Evolutionary conservation across 2,329 filamentous ascomycete genomes (phyloP).

Genomic region (Dactylellina haptotyla): DNA sequence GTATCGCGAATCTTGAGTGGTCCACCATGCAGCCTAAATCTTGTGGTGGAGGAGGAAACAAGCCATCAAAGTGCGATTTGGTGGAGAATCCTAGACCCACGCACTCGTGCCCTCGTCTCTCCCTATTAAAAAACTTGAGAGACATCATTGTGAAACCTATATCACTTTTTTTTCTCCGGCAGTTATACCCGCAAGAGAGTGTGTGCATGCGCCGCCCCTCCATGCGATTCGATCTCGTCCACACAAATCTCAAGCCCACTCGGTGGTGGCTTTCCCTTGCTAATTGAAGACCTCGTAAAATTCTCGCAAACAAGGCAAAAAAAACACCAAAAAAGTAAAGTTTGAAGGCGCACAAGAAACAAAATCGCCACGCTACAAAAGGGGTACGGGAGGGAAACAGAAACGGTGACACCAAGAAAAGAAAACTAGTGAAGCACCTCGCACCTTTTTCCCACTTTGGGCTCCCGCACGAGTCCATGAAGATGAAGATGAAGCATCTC

Average conservation of each 20-base stretch:
- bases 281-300: neutral
- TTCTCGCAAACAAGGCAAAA: neutral
- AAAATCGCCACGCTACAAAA: neutral
- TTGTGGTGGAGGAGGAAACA: constrained; percentile 20
- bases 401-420: neutral
- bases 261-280: neutral
- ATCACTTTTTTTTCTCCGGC: constrained; percentile 45
- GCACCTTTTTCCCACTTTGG: neutral
- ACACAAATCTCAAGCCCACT: neutral
- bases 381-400: neutral
- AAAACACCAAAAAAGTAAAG: neutral
- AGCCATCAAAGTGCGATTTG: neutral
- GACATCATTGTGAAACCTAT: constrained; percentile 31
- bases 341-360: neutral
- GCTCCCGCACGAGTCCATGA: neutral
- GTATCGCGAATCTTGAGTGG: constrained; percentile 23
- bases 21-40: constrained; percentile 24
- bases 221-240: no score
- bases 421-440: neutral
- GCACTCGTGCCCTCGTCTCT: constrained; percentile 8
- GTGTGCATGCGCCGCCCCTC: neutral
- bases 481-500: no score
- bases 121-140: constrained; percentile 24
- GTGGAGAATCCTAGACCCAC: constrained; percentile 18
- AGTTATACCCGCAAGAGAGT: constrained; percentile 22